Conservation (phyloP, 768 basidiomycete species). For the Gautieria morchelliformis region DNA sequence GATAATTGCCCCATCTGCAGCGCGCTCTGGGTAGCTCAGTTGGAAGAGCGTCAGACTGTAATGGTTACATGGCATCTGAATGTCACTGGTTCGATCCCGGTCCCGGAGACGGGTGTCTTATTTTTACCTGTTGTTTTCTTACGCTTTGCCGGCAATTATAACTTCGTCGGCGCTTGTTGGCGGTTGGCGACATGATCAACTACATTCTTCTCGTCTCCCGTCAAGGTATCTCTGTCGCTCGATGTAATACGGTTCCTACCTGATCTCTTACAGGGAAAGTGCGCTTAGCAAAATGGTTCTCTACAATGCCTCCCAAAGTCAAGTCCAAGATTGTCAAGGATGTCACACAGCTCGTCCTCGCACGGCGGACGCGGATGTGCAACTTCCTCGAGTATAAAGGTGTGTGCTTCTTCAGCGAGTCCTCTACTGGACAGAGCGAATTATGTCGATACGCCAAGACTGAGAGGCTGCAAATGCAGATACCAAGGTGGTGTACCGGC, state of each 20-base stretch:
- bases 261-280: conserved; percentile 59
- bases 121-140: too few species aligned
- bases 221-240: conserved; percentile 47
- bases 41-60: conserved; percentile 28
- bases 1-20: too few species aligned
- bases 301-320: conserved; percentile 66
- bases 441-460: not conserved
- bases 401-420: conserved; percentile 20
- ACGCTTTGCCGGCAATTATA: too few species aligned
- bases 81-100: conserved; percentile 11
- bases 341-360: conserved; percentile 86
- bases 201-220: conserved; percentile 91
- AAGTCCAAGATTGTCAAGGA: conserved; percentile 94
- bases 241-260: not conserved
- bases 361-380: conserved; percentile 83
- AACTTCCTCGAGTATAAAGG: conserved; percentile 98
- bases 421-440: not conserved
- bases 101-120: conserved; percentile 2
- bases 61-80: conserved; percentile 15
- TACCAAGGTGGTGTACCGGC: conserved; percentile 84
- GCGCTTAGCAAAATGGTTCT: conserved; percentile 93
- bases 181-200: conserved; percentile 55
- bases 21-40: conserved; percentile 23
- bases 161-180: not conserved
- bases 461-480: conserved; percentile 28